Percentiles rank a stretch among this genome's conserved stretches.
Conservation (phyloP, 2,329 filamentous ascomycete genomes). For the Curvularia spicifera region DNA sequence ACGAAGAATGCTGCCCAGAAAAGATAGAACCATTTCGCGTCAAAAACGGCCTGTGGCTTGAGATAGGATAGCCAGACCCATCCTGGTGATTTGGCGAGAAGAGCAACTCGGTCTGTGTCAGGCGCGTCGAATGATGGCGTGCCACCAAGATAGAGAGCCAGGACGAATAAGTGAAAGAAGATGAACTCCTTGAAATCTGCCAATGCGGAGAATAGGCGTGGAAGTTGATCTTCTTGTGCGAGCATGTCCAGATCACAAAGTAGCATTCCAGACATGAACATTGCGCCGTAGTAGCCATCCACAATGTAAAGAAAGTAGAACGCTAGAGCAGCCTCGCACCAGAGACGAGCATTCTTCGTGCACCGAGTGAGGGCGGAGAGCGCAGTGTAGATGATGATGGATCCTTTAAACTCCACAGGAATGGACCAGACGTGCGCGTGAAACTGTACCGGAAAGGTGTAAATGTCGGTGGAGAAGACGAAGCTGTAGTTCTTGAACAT, state of each 20-base stretch:
- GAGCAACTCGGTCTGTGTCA: constrained; percentile 49
- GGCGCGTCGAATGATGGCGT: constrained; percentile 59
- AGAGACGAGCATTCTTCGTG: constrained; percentile 61
- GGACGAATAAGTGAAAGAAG: constrained; percentile 52
- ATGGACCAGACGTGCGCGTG: constrained; percentile 49
- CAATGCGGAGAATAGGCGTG: constrained; percentile 58
- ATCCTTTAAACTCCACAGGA: constrained; percentile 58
- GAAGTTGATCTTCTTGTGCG: constrained; percentile 35
- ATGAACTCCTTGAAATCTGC: constrained; percentile 58
- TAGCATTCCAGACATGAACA: constrained; percentile 48
- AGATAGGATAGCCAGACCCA: constrained; percentile 67
- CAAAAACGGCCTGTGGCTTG: constrained; percentile 69
- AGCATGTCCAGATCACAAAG: constrained; percentile 48
- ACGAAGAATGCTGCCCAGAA: constrained; percentile 66
- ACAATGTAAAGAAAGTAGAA: constrained; percentile 72
- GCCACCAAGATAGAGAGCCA: constrained; percentile 65
- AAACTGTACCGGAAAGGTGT: constrained; percentile 59
- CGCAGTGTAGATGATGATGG: constrained; percentile 66
- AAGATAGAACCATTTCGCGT: constrained; percentile 72
- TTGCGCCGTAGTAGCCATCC: constrained; percentile 65
- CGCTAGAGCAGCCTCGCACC: constrained; percentile 60
- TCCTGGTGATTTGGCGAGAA: constrained; percentile 62
- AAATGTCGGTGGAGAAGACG: constrained; percentile 65
- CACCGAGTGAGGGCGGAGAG: constrained; percentile 64
- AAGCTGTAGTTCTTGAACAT: constrained; percentile 71